Percentiles rank a stretch among this genome's conserved stretches.
These are phyloP conservation scores for Erythrobasidium yunnanense DNA, from an alignment of 768 basidiomycete genomes.

Conservation along the genomic window DNA sequence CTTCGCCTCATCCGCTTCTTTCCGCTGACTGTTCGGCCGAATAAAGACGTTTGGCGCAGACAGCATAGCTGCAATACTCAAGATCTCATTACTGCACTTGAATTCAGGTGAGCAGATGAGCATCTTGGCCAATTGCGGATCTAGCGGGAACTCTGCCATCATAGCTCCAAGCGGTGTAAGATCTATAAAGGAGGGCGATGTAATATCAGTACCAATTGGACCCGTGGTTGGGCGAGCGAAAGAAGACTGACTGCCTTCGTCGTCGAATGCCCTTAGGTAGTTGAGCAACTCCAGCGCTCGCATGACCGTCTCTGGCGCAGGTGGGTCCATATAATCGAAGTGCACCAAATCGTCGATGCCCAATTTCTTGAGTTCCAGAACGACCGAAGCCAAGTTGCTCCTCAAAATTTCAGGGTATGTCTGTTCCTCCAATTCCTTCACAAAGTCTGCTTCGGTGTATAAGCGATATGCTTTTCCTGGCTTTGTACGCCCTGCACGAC, in stretches of 20 bases:
- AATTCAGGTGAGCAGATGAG: conserved; percentile 89
- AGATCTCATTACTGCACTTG: conserved; percentile 86
- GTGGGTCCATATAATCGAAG: conserved; percentile 54
- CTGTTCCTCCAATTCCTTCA: conserved; percentile 89
- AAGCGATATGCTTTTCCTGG: conserved; percentile 95
- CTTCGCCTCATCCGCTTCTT: conserved; percentile 87
- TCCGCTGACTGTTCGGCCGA: conserved; percentile 72
- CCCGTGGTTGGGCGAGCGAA: neutral
- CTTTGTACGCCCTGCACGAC: conserved; percentile 87
- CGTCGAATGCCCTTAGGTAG: conserved; percentile 80
- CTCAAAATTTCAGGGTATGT: conserved; percentile 92
- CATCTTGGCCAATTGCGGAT: conserved; percentile 92
- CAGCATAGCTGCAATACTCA: conserved; percentile 92
- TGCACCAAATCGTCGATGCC: conserved; percentile 65
- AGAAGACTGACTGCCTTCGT: conserved; percentile 56
- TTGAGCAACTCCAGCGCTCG: conserved; percentile 88
- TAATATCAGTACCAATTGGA: neutral
- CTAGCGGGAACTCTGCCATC: conserved; percentile 99
- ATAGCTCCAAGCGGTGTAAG: conserved; percentile 72
- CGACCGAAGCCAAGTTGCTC: conserved; percentile 84
- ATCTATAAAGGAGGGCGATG: conserved; percentile 37
- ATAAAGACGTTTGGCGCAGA: conserved; percentile 97
- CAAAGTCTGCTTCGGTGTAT: conserved; percentile 95
- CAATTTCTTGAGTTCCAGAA: conserved; percentile 84
- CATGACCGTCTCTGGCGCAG: conserved; percentile 93